Percentiles rank a stretch among this genome's conserved stretches.
Evolutionary conservation across 441 rosid genomes (phyloP).

Genomic region (Adansonia gregorii): DNA sequence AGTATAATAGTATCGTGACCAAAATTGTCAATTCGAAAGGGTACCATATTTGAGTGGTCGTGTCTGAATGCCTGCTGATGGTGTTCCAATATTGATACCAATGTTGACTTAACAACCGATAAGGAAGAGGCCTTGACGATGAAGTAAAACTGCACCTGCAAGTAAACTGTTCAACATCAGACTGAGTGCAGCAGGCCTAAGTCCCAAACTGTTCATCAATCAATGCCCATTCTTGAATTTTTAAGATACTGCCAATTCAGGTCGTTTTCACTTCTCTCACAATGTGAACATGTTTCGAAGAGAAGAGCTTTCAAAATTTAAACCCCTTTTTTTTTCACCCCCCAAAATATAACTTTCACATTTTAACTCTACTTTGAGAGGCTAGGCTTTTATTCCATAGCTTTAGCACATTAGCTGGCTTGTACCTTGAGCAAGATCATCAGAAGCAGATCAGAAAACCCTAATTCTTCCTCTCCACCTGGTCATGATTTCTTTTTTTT

Average conservation of each 20-base stretch:
- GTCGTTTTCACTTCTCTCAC: background rate
- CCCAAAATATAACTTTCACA: background rate
- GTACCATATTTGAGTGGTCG: background rate
- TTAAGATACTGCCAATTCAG: slow-evolving; percentile 16
- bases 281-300: background rate
- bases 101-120: background rate
- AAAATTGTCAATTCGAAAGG: slow-evolving; percentile 4
- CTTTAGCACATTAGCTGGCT: background rate
- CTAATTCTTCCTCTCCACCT: too few species aligned
- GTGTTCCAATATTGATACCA: background rate
- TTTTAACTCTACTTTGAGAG: background rate
- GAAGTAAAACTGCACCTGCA: background rate
- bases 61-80: background rate
- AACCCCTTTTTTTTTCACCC: background rate
- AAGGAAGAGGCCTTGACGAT: background rate
- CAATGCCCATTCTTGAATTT: slow-evolving; percentile 28
- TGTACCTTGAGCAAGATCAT: background rate
- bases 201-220: background rate
- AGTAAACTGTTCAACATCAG: too few species aligned
- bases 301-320: background rate
- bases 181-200: background rate
- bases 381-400: background rate
- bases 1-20: background rate
- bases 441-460: background rate
- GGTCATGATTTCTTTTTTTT: background rate